Evolutionary conservation across 441 rosid species (phyloP), one percentile per base, ranked within the genome.

Genomic region (Pelargonium myrrhifolium): DNA sequence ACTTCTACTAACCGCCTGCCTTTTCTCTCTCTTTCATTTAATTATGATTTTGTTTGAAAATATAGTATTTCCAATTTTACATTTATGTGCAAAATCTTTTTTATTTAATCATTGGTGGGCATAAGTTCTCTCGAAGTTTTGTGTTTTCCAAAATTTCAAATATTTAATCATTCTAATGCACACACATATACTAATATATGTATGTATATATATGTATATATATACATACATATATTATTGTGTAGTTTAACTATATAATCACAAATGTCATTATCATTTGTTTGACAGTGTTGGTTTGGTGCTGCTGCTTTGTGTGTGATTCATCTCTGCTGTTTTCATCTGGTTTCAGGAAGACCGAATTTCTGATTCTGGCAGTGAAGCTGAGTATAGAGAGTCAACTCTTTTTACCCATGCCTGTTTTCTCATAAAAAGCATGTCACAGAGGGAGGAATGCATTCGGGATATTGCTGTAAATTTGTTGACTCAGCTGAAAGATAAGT

Each of bases 381-480:
- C 98, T 75, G 87, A 78, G 68, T 84, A 77, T 70, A 89, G 97
- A 79, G 99, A 94, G 74, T 74, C 87, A 70, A 88, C 90, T 62
- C 89, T 93, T 43, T 84, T 74, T 72, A 83, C 90, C 63, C 99
- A 94, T 80, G 84, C 91, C 49, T 86, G 96, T 80, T 94, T 92
- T 79, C 97, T 94, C 67, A 89, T 94, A 62, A 88, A 88, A 82
- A 84, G 93, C 75, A 82, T 94, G 97, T 88, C 98, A 3, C 94
- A 86, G 86, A 92, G 99, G 73, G 99, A 94, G 81, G 98, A 89
- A 73, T 92, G 87, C 75, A 76, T 92, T 65, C 86, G 99, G n/a
- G 90, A 94, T 82, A 81, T 87, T 75, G 79, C 98, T 71, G 90
- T 84, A 64, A 89, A 88, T 81, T 79, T 92, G 80, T 83, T 94